A percentile compares a stretch with the other conserved stretches of the same genome.
Evolutionary conservation across 140 eudicot genomes (phyloP).

Genomic region (Stevia rebaudiana): DNA sequence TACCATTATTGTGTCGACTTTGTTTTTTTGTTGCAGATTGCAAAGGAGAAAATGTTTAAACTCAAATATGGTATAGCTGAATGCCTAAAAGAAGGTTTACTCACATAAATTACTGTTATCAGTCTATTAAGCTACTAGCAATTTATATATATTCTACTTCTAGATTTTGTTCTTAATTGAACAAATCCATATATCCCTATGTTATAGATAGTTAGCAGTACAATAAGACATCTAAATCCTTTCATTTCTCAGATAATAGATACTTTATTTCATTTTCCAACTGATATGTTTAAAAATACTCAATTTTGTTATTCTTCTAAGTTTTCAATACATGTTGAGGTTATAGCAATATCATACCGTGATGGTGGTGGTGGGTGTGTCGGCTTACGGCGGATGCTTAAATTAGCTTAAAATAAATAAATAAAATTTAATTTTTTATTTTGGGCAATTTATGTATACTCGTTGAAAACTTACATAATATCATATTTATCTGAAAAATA

Average conservation of each 20-base stretch:
- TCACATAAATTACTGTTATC: constrained; percentile 33
- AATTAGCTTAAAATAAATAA: not conserved
- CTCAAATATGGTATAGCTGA: constrained; percentile 54
- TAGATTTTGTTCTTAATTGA: constrained; percentile 1
- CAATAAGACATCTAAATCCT: not conserved
- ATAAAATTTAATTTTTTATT: too few relatives aligned
- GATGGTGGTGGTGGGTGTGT: not conserved
- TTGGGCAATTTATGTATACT: too few relatives aligned
- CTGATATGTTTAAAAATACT: constrained; percentile 12
- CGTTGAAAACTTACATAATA: too few relatives aligned
- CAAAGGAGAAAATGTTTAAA: constrained; percentile 53
- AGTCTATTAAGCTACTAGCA: constrained; percentile 11
- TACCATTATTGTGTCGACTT: too few relatives aligned
- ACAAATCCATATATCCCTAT: constrained; percentile 9
- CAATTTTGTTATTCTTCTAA: not conserved
- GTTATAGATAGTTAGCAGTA: constrained; percentile 9
- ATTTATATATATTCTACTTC: not conserved
- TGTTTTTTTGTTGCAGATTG: constrained; percentile 46
- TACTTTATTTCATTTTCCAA: constrained; percentile 2
- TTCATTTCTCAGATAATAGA: constrained; percentile 6
- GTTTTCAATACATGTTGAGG: not conserved
- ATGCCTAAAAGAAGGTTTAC: constrained; percentile 49
- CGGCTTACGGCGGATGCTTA: not conserved
- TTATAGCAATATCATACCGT: not conserved
- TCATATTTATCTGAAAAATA: too few relatives aligned